A percentile compares a stretch with the other conserved stretches of the same genome.
phyloP scores from a whole-genome alignment of 306 rosid genomes.

The Pyrus bretschneideri region DNA sequence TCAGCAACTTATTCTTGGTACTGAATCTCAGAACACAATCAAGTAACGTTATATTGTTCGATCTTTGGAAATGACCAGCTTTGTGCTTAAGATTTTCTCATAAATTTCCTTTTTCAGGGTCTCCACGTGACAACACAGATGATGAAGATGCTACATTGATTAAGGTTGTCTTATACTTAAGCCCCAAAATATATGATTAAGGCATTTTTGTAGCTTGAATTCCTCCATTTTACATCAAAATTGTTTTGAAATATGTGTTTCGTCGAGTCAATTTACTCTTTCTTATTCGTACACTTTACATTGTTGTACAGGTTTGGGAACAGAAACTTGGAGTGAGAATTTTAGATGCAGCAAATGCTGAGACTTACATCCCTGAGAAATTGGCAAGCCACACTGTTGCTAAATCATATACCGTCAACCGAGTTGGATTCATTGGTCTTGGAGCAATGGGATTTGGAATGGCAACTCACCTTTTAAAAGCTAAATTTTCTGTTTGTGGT shows the following conservation, averaged over 20 bases:
- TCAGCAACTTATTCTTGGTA: slow-evolving; percentile 89
- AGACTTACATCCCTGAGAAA: slow-evolving; percentile 57
- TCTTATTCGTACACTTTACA: not conserved
- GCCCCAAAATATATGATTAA: slow-evolving; percentile 6
- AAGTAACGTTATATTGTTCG: slow-evolving; percentile 3
- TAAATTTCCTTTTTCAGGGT: slow-evolving; percentile 44
- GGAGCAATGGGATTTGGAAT: slow-evolving; percentile 99
- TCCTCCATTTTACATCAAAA: slow-evolving; percentile 8
- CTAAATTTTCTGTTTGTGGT: slow-evolving; percentile 66
- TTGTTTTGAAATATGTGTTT: not conserved
- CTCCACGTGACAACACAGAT: slow-evolving; percentile 33
- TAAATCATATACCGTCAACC: slow-evolving; percentile 35
- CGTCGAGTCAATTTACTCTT: not conserved
- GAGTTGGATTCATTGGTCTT: slow-evolving; percentile 91
- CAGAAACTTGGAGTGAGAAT: slow-evolving; percentile 59
- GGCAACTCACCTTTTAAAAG: slow-evolving; percentile 81
- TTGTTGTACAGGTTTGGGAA: slow-evolving; percentile 59
- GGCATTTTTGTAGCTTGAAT: not conserved
- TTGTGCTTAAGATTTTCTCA: slow-evolving; percentile 9
- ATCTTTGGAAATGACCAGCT: slow-evolving; percentile 22
- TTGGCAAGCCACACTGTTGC: slow-evolving; percentile 53
- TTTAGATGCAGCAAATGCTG: slow-evolving; percentile 63
- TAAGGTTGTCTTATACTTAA: slow-evolving; percentile 43
- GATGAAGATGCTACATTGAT: slow-evolving; percentile 37
- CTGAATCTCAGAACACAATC: slow-evolving; percentile 6